Base-by-base conservation (phyloP, 371 early-diverging fungal species). In the Haplosporangium sp. region DNA sequence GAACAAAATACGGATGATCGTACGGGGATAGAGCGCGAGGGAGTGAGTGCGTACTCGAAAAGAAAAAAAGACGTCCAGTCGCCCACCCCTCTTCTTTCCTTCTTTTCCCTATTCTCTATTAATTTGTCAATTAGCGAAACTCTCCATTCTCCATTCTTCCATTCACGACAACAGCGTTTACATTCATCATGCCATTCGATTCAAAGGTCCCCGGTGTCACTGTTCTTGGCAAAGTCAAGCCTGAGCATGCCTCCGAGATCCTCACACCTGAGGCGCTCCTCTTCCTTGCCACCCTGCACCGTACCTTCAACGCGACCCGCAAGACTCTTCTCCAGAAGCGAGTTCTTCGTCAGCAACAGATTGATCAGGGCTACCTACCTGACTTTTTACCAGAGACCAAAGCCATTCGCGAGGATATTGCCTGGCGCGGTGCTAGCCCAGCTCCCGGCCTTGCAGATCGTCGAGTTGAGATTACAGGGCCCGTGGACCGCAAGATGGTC, bases 401-500 rank as follows among this genome's bases (percentile, higher is more conserved):
- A 63, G 83, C 87, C 73, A 93, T 98, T 81, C 93, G 98, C 64
- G 92, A 93, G 42, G 94, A 96, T 79, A 86, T 87, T 42, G 89
- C 91, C 36, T 98, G 98, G 98, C 82, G 88, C 68, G 96, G 92
- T 29, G 96, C 98, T 41, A 73, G 75, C 40, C 97, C 96, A 57
- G 97, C 95, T 12, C 97, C 96, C 7, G 97, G 97, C 6, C 84
- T 98, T 50, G 84, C 89, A 12, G 97, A 98, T 83, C 92, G 98
- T 53, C 90, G 97, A 54, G 97, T 97, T 59, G 98, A 98, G 84
- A 98, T 98, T 83, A 98, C 98, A 47, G 98, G 98, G 20, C 98
- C 98, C 14, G 97, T 96, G 47, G 97, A 96, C 84, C 92, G 98
- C 74, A 98, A 98, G 86, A 98, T 98, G 98, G 96, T 98, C 74